phyloP scores from a whole-genome alignment of 2,329 filamentous ascomycete species.

The Neonectria magnoliae region DNA sequence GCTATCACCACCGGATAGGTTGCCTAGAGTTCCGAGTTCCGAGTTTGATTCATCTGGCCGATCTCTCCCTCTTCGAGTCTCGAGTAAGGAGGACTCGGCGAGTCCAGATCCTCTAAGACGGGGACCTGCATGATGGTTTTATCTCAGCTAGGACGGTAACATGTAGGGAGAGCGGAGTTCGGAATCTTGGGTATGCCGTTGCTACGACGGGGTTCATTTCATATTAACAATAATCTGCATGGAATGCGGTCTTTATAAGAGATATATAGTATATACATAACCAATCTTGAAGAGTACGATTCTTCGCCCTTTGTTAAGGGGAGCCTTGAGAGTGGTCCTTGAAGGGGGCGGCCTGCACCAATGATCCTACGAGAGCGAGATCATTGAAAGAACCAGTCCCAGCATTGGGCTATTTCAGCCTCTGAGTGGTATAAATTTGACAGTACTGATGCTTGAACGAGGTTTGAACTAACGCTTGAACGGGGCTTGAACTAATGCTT shows the following conservation, averaged over 20 bases:
- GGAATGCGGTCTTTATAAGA: neutral
- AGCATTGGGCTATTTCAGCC: too few relatives aligned
- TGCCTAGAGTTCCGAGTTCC: neutral
- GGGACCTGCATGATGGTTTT: neutral
- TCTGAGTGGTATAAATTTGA: too few relatives aligned
- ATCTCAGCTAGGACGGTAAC: neutral
- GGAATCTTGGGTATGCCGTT: neutral
- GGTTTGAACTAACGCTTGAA: too few relatives aligned
- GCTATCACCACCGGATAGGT: neutral
- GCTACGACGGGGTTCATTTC: constrained; percentile 4
- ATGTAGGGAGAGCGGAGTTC: neutral
- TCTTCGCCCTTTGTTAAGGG: too few relatives aligned
- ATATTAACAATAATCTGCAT: neutral
- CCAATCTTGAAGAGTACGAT: neutral
- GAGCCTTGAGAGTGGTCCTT: neutral
- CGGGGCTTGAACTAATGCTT: too few relatives aligned
- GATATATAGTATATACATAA: neutral
- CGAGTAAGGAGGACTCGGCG: neutral
- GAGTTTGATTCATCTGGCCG: neutral
- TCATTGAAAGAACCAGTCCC: too few relatives aligned
- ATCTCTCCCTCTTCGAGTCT: neutral
- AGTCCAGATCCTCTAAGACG: neutral
- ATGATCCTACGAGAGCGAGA: too few relatives aligned
- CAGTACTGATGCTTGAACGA: too few relatives aligned
- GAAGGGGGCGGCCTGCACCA: too few relatives aligned